These are phyloP conservation scores for Lepidium campestre DNA, from an alignment of 441 rosid genomes.

Conservation along the genomic window DNA sequence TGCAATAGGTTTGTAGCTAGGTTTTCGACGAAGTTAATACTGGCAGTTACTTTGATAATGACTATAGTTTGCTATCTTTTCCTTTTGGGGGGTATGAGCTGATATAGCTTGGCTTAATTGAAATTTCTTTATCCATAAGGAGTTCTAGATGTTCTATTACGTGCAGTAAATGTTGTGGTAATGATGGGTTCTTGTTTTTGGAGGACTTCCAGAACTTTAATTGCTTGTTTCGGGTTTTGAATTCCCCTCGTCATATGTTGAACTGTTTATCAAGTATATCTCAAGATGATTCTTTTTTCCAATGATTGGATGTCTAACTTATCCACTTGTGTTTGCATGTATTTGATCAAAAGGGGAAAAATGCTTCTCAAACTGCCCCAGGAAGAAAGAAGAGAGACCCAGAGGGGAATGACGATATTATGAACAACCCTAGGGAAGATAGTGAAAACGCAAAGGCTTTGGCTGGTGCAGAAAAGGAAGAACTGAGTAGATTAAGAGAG, in stretches of 20 bases:
- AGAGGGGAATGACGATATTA: slow-evolving; percentile 43
- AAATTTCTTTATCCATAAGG: background rate
- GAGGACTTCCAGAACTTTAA: background rate
- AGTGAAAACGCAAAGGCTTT: slow-evolving; percentile 43
- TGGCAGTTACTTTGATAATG: background rate
- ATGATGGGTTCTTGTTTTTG: slow-evolving; percentile 2
- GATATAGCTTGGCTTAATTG: background rate
- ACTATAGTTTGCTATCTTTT: background rate
- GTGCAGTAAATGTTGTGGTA: slow-evolving; percentile 1
- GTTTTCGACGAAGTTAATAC: background rate
- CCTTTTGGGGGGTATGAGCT: slow-evolving; percentile 12
- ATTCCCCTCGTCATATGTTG: background rate
- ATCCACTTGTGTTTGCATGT: slow-evolving; percentile 27
- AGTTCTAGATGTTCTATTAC: background rate
- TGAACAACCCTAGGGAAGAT: slow-evolving; percentile 36
- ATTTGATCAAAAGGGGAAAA: slow-evolving; percentile 54
- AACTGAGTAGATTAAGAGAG: slow-evolving; percentile 51
- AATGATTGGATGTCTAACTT: background rate
- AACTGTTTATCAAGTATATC: background rate
- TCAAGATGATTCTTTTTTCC: background rate
- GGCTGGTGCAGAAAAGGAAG: slow-evolving; percentile 48
- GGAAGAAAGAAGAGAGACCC: slow-evolving; percentile 58
- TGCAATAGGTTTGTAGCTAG: background rate
- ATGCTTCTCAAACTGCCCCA: slow-evolving; percentile 49
- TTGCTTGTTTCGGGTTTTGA: background rate